Conservation (phyloP, 2,329 filamentous ascomycete genomes). For the Aspergillus aculeatus region DNA sequence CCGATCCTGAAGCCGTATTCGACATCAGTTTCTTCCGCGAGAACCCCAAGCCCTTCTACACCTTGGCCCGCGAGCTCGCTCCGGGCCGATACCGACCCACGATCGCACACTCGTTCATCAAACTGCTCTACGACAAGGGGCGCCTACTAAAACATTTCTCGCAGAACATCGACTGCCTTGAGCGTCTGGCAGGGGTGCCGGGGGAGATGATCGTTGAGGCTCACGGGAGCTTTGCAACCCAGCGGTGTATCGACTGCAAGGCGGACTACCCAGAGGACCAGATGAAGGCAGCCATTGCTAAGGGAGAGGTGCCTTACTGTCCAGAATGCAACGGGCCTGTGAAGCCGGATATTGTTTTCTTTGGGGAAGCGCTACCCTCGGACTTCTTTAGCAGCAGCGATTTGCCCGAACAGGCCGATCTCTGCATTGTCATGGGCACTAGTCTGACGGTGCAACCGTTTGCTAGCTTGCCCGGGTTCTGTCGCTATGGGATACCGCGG, state of each 20-base stretch:
- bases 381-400: constrained; percentile 62
- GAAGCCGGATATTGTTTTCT: constrained; percentile 95
- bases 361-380: constrained; percentile 71
- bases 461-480: constrained; percentile 70
- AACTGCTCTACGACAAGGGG: constrained; percentile 74
- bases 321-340: constrained; percentile 71
- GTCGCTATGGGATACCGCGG: constrained; percentile 63
- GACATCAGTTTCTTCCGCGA: constrained; percentile 84
- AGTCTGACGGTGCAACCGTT: constrained; percentile 88
- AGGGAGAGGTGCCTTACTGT: constrained; percentile 71
- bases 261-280: constrained; percentile 66
- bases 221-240: constrained; percentile 89
- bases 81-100: constrained; percentile 88
- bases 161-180: constrained; percentile 96
- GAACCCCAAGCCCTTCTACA: constrained; percentile 87
- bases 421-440: constrained; percentile 84
- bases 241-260: constrained; percentile 89
- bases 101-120: constrained; percentile 84
- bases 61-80: constrained; percentile 86
- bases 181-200: constrained; percentile 81
- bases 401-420: constrained; percentile 63
- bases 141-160: constrained; percentile 85
- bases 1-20: constrained; percentile 89
- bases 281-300: constrained; percentile 69
- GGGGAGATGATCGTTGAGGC: constrained; percentile 82